Base-by-base conservation (phyloP, 1,284 basidiomycete species). In the Kalmanozyma brasiliensis region DNA sequence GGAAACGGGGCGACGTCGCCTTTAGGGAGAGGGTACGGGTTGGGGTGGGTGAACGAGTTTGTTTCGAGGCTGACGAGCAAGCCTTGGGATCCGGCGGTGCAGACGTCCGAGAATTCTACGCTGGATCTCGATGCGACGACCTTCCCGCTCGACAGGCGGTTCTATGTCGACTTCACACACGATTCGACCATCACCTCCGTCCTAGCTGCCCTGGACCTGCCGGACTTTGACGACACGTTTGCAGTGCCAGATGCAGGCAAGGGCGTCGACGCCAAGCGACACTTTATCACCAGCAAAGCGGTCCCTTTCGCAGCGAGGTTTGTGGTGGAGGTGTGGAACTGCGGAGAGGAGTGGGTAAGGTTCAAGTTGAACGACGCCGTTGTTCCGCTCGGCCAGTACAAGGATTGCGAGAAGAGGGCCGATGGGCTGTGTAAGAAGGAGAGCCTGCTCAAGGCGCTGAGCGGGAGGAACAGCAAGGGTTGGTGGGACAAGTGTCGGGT, bases 1-100 rank as follows among this genome's bases (percentile, higher is more conserved):
- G 87, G 88, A 76, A 90, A 90, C 13, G 90, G 89, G 0, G 90
- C 90, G 74, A 92, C 91, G 7, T 90, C 89, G 1, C 91, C 92
- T 0, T 86, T 92, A 8, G 87, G 88, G 1, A 87, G 88, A 3
- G 89, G 89, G 3, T 90, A 91, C 77, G 94, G 94, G 29, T 85
- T 91, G 30, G 94, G 93, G 22, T 96, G 90, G 81, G 82, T 94
- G 3, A 77, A 82, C 46, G 83, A 84, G 68, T 48, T 82, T 17
- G 42, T 80, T 14, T 52, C 75, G 16, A 68, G 80, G 1, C 45
- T 82, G 35, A 69, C 62, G 10, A 23, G 43, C 8, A 49, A 34
- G 16, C 48, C 59, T 5, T 78, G 74, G 74, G 33, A 76, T 36
- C 29, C 40, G 0, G 23, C 34, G 3, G 64, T 68, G 14, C 73